Base-by-base conservation (phyloP, 345 rosid species). In the Cardamine occulta region DNA sequence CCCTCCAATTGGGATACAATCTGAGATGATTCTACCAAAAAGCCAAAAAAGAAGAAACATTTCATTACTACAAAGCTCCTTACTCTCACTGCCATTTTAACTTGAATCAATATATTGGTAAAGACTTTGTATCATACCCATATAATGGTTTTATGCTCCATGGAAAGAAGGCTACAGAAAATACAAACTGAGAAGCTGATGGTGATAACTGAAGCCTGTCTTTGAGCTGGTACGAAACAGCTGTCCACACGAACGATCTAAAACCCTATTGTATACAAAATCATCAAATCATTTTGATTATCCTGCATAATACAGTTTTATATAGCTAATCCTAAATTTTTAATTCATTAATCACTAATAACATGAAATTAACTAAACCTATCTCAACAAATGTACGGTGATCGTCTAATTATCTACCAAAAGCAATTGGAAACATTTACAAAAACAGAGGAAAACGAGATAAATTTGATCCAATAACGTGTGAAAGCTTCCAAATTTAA, bases 121-220 rank as follows among this genome's bases (percentile, higher is more conserved):
- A 52, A 37, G 32, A 52, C 19, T n/a, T 47, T n/a, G 48, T 13
- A 13, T 53, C 74, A 37, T 90, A 92, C 99, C 98, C 99, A 9
- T 92, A 95, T 82, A 95, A 66, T 34, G 99, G 99, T 79, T 95
- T 95, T 31, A 95, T 81, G 78, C 97, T 95, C 99, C 99, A 95
- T 54, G 99, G 98, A 67, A 90, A 90, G 73, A 95, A 89, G 6
- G 92, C 86, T n/a, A 92, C 77, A 21, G 98, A 87, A 73, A 80
- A 82, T 47, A 92, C 91, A 19, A 92, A 89, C 79, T 95, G 98
- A 26, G 99, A 92, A 74, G 97, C 93, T 60, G 99, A 92, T 35
- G 98, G 99, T 9, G 99, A 92, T 85, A 95, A 82, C 74, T 84
- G 85, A 68, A 92, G 94, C 81, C 67, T 80, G 80, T 95, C 99